Percentiles rank a stretch among this genome's conserved stretches.
Conservation (phyloP, 371 early-diverging fungal species). For the Phascolomyces articulosus region DNA sequence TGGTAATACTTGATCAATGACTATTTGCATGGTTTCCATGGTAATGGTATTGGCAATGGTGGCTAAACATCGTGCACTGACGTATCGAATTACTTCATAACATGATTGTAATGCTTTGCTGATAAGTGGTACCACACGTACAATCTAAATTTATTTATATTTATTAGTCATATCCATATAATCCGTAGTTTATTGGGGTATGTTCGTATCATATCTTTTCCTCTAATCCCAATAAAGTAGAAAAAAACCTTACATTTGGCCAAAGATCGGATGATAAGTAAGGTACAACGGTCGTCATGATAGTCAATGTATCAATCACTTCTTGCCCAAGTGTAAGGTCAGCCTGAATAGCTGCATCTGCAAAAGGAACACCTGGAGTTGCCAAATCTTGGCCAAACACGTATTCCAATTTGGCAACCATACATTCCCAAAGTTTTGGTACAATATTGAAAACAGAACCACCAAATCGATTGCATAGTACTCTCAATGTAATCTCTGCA, state of each 20-base stretch:
- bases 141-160: conserved; percentile 30
- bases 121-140: conserved; percentile 65
- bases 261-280: conserved; percentile 59
- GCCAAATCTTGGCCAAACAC: conserved; percentile 25
- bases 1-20: conserved; percentile 81
- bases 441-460: conserved; percentile 65
- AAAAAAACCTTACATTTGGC: conserved; percentile 18
- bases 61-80: conserved; percentile 82
- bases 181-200: no score
- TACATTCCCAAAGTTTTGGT: conserved; percentile 83
- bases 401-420: conserved; percentile 52
- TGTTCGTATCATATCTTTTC: no score
- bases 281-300: conserved; percentile 72
- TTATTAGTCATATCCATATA: no score
- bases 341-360: conserved; percentile 32
- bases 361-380: conserved; percentile 16
- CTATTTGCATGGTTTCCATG: conserved; percentile 74
- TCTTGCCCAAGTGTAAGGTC: conserved; percentile 62
- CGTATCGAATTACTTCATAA: conserved; percentile 78
- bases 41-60: conserved; percentile 72
- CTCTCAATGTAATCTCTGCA: conserved; percentile 73
- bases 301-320: conserved; percentile 78
- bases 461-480: conserved; percentile 77
- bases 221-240: not conserved
- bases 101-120: conserved; percentile 69